Evolutionary conservation across 2,329 filamentous ascomycete species (phyloP).

Genomic region (Akanthomyces muscarius): DNA sequence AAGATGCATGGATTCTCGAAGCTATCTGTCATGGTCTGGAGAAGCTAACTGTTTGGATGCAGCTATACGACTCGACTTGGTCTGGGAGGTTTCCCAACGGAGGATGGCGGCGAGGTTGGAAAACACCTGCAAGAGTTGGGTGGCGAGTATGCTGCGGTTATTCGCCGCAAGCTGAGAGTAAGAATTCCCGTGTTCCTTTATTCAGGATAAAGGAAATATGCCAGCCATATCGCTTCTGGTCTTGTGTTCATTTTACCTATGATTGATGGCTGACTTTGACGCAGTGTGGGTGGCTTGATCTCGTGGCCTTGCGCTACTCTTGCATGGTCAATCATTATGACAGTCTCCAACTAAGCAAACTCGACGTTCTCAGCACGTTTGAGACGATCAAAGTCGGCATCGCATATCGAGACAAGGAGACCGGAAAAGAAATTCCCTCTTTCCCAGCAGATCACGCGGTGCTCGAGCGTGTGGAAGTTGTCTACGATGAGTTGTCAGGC

Average conservation of each 20-base stretch:
- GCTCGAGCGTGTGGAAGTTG: conserved; percentile 55
- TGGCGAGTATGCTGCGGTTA: conserved; percentile 7
- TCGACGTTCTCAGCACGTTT: conserved; percentile 71
- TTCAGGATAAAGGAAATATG: too few species aligned
- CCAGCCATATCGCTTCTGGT: too few species aligned
- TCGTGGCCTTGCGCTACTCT: conserved; percentile 64
- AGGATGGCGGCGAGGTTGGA: conserved; percentile 40
- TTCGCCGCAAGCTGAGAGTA: background rate
- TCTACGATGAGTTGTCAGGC: conserved; percentile 61
- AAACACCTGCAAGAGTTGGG: conserved; percentile 33
- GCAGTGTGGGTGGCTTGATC: conserved; percentile 42
- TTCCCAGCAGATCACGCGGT: conserved; percentile 48
- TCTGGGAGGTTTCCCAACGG: conserved; percentile 60
- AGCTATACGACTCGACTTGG: conserved; percentile 57
- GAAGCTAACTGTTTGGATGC: background rate
- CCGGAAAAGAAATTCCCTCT: conserved; percentile 42
- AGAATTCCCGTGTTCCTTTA: conserved; percentile 5
- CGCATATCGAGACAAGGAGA: conserved; percentile 49
- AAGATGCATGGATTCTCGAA: background rate
- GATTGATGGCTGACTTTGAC: conserved; percentile 26
- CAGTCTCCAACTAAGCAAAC: conserved; percentile 42
- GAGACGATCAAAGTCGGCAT: conserved; percentile 59
- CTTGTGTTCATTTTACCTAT: background rate
- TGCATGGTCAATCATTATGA: conserved; percentile 59
- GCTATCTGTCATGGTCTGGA: background rate